Conservation (phyloP, 345 rosid species). For the Hypericum perforatum region DNA sequence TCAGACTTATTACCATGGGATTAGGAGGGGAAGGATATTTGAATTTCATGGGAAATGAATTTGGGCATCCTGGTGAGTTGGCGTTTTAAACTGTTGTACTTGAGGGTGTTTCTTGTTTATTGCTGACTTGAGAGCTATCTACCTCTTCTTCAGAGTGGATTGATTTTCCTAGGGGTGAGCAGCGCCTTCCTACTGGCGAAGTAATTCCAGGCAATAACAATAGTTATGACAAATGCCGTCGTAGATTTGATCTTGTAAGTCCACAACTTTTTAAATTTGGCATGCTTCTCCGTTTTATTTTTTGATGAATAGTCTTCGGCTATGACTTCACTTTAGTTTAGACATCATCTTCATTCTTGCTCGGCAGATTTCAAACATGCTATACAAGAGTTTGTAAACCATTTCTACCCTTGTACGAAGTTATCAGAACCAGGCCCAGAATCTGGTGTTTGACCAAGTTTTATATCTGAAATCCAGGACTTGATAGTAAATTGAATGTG, state of each 20-base stretch:
- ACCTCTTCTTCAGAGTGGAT: slow-evolving; percentile 66
- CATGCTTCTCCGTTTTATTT: too few relatives aligned
- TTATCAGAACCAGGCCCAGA: too few relatives aligned
- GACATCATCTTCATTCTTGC: too few relatives aligned
- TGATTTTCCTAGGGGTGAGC: slow-evolving; percentile 90
- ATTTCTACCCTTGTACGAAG: too few relatives aligned
- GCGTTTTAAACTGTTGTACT: slow-evolving; percentile 1
- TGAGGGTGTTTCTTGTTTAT: slow-evolving; percentile 1
- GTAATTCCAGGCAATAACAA: slow-evolving; percentile 57
- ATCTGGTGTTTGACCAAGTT: too few relatives aligned
- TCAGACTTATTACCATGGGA: slow-evolving; percentile 87
- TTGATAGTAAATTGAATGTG: too few relatives aligned
- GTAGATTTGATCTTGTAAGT: slow-evolving; percentile 88
- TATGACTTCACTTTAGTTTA: too few relatives aligned
- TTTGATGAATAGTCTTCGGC: too few relatives aligned
- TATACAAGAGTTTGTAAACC: too few relatives aligned
- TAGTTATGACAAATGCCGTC: slow-evolving; percentile 89
- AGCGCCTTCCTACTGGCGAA: slow-evolving; percentile 55
- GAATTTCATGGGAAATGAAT: slow-evolving; percentile 98
- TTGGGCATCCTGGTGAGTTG: slow-evolving; percentile 89
- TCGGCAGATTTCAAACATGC: too few relatives aligned
- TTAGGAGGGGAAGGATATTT: slow-evolving; percentile 97
- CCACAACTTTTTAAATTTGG: too few relatives aligned
- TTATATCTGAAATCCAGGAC: too few relatives aligned
- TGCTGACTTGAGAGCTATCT: slow-evolving; percentile 1